Evolutionary conservation across 257 asterid species (phyloP).

Genomic region (Fraxinus anomala): DNA sequence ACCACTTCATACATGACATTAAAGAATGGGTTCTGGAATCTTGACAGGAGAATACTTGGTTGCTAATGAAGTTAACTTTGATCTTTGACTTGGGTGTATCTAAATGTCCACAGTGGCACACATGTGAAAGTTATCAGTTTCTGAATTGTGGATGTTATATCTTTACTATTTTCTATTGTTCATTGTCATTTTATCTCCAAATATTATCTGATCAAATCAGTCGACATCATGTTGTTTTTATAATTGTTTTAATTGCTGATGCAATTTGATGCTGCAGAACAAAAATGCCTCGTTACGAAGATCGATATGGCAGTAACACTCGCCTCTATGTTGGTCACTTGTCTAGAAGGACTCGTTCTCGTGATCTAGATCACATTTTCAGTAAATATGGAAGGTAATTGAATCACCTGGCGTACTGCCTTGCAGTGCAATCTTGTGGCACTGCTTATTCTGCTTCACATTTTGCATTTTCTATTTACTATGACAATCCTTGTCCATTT

Average conservation of each 20-base stretch:
- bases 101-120: too few relatives aligned
- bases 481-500: neutral
- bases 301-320: constrained; percentile 56
- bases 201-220: neutral
- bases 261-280: constrained; percentile 21
- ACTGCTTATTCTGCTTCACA: neutral
- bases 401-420: neutral
- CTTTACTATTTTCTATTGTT: neutral
- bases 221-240: neutral
- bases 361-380: constrained; percentile 70
- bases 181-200: neutral
- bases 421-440: neutral
- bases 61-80: neutral
- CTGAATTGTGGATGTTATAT: too few relatives aligned
- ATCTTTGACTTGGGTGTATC: neutral
- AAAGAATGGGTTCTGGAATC: neutral
- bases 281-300: constrained; percentile 72
- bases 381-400: constrained; percentile 73
- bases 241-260: neutral
- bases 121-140: neutral
- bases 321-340: constrained; percentile 83
- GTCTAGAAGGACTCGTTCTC: constrained; percentile 73
- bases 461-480: neutral
- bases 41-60: neutral
- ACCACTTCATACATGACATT: neutral